Percentiles rank a stretch among this genome's conserved stretches.
Evolutionary conservation across 768 basidiomycete species (phyloP).

Genomic region (Calvatia gigantea): DNA sequence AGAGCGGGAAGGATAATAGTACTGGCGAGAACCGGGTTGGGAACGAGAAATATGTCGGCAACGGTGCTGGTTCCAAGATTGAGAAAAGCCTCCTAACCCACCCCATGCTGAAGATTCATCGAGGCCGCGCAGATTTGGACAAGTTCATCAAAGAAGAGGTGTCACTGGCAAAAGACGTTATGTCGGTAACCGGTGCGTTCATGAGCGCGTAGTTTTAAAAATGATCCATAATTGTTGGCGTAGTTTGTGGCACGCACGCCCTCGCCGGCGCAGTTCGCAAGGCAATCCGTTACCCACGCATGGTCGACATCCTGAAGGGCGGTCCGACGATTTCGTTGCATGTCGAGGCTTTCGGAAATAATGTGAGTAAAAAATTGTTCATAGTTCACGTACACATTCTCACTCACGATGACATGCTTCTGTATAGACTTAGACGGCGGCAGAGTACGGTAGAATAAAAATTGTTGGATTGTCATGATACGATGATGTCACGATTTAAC

Average conservation of each 20-base stretch:
- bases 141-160: constrained; percentile 35
- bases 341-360: constrained; percentile 39
- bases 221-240: not conserved
- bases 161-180: constrained; percentile 27
- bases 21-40: constrained; percentile 23
- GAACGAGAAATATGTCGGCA: constrained; percentile 15
- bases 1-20: constrained; percentile 17
- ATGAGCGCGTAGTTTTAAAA: not conserved
- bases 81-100: not conserved
- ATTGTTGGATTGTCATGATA: not conserved
- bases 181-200: constrained; percentile 45
- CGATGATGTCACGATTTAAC: not conserved
- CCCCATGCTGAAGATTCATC: constrained; percentile 16
- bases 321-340: constrained; percentile 43
- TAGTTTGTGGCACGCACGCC: constrained; percentile 48
- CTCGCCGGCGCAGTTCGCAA: constrained; percentile 34
- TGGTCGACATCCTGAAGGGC: constrained; percentile 35
- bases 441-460: not conserved
- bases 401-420: not conserved
- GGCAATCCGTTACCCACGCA: constrained; percentile 35
- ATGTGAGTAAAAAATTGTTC: not conserved
- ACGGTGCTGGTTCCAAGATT: constrained; percentile 10
- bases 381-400: not conserved
- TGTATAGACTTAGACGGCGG: not conserved
- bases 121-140: constrained; percentile 35